Evolutionary conservation across 2,329 filamentous ascomycete genomes (phyloP), one percentile per base, ranked within the genome.

Genomic region (Penicillium sp.): DNA sequence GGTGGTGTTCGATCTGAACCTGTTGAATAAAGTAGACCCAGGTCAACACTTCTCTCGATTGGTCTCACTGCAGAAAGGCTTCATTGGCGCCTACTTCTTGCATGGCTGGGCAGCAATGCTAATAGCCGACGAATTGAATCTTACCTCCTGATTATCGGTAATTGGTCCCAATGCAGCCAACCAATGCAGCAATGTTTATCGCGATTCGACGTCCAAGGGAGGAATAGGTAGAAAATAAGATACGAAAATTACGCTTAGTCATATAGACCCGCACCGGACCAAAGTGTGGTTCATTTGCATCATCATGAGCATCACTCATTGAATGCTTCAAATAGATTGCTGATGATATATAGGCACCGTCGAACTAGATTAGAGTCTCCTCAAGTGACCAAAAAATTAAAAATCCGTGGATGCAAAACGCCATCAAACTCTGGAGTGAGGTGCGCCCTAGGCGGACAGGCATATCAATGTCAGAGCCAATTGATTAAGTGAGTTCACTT

Each of bases 261-360:
- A 67, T 56, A 58, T 10, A 39, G 50, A 61, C 54, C 57, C 60
- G 49, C 52, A 43, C n/a, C 4, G 23, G 50, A 23, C 43, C 43
- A 64, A 62, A 51, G 63, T 42, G 61, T 63, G 65, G 58, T 65
- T 59, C 39, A 42, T 63, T 66, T 66, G 64, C 65, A 66, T 67
- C 65, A 67, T 65, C 44, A 56, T 67, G 65, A 67, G 60, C 65
- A 67, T 67, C 65, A 66, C 62, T 55, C 53, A 58, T 48, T 62
- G 58, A 33, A 49, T 52, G 39, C 39, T 59, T 47, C 27, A 35
- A 35, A 29, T 8, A 19, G 14, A 33, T 14, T 14, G 10, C 39
- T 23, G 29, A 7, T 13, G 27, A 21, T 27, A 53, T 19, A 23
- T 42, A 21, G 2, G 11, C 16, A 19, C n/a, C 19, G 23, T 42